Evolutionary conservation across 1,139 yeast species (phyloP), one percentile per base, ranked within the genome.

Genomic region (Pneumocystis carinii): DNA sequence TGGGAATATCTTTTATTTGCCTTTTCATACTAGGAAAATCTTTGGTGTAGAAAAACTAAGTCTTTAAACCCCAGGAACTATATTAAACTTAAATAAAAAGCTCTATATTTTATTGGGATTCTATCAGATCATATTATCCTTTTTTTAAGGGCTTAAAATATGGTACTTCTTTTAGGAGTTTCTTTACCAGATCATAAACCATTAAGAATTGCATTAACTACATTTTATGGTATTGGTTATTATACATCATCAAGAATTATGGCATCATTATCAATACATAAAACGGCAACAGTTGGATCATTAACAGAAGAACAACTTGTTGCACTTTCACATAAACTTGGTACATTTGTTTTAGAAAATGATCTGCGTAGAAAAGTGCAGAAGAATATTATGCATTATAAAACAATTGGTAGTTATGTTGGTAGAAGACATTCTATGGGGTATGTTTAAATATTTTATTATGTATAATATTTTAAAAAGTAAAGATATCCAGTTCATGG

Each of bases 241-340:
- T 75, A 77, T 63, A 83, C 87, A n/a, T 92, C 97, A 1, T 83
- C 82, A 67, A 78, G 79, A 70, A 78, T 94, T 63, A 89, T 97
- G 74, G 85, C 97, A 59, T 87, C 84, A 72, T 83, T 92, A 35
- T 96, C 96, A 10, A 81, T 92, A 64, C 92, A 90, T 72, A 97
- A 97, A 56, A 80, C 82, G 73, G 90, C 90, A 95, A 83, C 95
- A 75, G 86, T 92, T 88, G 92, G 88, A 73, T 95, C 92, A 74
- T 81, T 92, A 60, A 79, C 86, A 38, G 98, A 92, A 74, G 88
- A 90, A 60, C 95, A 90, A 71, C 81, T 90, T 62, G 81, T 92
- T 81, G 83, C 87, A 58, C 79, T 92, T 59, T 86, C 96, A 61
- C 90, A 90, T 74, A 97, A 92, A 72, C 78, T 92, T 62, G 83